Percentiles rank a stretch among this genome's conserved stretches.
phyloP scores from a whole-genome alignment of 257 asterid species.

The Datura wrightii region DNA sequence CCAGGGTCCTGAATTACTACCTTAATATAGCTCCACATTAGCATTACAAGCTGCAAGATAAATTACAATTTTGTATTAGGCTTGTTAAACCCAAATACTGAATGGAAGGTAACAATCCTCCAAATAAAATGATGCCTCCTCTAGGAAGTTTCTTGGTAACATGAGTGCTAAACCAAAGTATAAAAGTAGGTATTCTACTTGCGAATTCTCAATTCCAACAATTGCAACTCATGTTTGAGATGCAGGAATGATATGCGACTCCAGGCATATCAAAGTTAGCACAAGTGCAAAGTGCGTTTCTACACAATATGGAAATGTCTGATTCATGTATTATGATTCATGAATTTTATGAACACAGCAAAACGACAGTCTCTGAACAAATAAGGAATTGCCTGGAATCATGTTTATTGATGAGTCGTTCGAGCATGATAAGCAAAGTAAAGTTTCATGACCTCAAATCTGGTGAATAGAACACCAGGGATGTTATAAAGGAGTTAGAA shows the following conservation, averaged over 20 bases:
- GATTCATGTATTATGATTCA: background rate
- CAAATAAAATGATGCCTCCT: background rate
- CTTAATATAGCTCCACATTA: constrained; percentile 82
- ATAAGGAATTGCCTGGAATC: background rate
- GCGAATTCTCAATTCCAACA: background rate
- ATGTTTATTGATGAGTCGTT: background rate
- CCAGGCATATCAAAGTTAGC: background rate
- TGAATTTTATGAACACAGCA: background rate
- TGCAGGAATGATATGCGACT: background rate
- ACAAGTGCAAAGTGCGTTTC: background rate
- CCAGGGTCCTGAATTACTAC: constrained; percentile 82
- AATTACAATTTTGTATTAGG: constrained; percentile 34
- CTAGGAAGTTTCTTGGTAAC: background rate
- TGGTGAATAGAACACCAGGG: background rate
- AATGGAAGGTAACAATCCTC: constrained; percentile 15
- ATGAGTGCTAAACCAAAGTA: background rate
- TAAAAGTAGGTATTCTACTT: background rate
- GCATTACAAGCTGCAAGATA: constrained; percentile 66
- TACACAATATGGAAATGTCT: background rate
- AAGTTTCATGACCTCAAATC: background rate
- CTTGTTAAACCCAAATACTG: constrained; percentile 18
- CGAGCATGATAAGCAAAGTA: background rate
- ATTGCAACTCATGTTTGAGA: background rate
- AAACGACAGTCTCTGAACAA: background rate
- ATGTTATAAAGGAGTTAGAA: background rate